phyloP scores from a whole-genome alignment of 306 rosid species.

The Inga leiocalycina region DNA sequence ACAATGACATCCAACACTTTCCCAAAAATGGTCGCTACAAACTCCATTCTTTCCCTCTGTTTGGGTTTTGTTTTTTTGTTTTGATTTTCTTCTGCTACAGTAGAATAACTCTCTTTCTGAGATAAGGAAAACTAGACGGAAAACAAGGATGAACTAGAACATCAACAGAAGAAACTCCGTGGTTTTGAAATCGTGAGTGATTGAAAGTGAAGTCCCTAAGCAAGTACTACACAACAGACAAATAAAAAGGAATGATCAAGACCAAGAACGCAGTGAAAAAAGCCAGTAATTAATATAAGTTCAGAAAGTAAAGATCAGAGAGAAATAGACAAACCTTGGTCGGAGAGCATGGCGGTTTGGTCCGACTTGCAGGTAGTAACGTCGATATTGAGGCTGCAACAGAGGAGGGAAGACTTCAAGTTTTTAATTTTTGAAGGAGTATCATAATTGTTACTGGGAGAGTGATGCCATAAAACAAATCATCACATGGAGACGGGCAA shows the following conservation, averaged over 20 bases:
- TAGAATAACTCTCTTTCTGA: neutral
- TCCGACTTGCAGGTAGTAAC: too few species aligned
- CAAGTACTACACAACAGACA: neutral
- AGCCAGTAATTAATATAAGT: neutral
- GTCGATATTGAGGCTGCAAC: too few species aligned
- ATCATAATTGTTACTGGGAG: too few species aligned
- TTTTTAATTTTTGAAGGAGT: too few species aligned
- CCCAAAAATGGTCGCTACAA: neutral
- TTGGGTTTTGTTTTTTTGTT: too few species aligned
- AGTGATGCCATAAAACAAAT: too few species aligned
- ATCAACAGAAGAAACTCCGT: neutral
- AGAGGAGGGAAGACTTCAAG: too few species aligned
- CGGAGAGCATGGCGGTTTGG: too few species aligned
- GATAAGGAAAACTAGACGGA: neutral
- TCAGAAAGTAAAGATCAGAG: neutral
- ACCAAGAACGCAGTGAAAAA: neutral
- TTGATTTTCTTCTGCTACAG: neutral
- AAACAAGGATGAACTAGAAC: neutral
- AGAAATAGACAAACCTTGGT: neutral
- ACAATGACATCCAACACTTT: neutral
- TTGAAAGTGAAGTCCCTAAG: neutral
- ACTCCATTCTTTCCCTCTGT: neutral
- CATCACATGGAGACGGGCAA: too few species aligned
- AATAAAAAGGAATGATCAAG: neutral
- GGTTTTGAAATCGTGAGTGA: neutral